Percentiles rank a stretch among this genome's conserved stretches.
Evolutionary conservation across 73 alveolate genomes (phyloP).

Genomic region (Uronychia setigera): DNA sequence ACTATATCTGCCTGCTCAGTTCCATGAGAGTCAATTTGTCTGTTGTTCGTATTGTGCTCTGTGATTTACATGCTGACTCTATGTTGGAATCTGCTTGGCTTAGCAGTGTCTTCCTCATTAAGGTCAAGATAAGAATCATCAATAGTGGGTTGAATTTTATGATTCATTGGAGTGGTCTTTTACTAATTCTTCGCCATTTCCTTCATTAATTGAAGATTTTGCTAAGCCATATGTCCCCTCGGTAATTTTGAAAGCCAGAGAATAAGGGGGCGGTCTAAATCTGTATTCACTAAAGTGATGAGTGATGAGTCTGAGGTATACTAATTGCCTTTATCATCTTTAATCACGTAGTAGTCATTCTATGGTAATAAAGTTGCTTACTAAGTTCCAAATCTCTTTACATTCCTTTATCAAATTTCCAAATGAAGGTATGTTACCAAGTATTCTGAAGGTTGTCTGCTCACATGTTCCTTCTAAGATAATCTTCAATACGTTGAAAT

Average conservation of each 20-base stretch:
- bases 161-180: too few relatives aligned
- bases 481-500: neutral
- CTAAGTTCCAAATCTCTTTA: neutral
- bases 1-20: too few relatives aligned
- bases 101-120: neutral
- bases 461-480: neutral
- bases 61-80: too few relatives aligned
- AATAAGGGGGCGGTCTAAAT: too few relatives aligned
- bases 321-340: neutral
- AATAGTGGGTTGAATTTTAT: too few relatives aligned
- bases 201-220: too few relatives aligned
- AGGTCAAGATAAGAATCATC: neutral
- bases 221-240: too few relatives aligned
- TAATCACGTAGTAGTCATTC: neutral
- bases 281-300: too few relatives aligned
- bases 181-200: too few relatives aligned
- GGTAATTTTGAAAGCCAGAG: too few relatives aligned
- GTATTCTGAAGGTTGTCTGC: neutral
- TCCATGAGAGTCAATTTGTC: too few relatives aligned
- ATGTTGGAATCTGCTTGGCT: neutral
- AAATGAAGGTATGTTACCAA: neutral
- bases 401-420: neutral
- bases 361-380: neutral
- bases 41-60: too few relatives aligned
- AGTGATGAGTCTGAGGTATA: neutral